phyloP scores from a whole-genome alignment of 495 filamentous ascomycete genomes.

The Xylaria curta region DNA sequence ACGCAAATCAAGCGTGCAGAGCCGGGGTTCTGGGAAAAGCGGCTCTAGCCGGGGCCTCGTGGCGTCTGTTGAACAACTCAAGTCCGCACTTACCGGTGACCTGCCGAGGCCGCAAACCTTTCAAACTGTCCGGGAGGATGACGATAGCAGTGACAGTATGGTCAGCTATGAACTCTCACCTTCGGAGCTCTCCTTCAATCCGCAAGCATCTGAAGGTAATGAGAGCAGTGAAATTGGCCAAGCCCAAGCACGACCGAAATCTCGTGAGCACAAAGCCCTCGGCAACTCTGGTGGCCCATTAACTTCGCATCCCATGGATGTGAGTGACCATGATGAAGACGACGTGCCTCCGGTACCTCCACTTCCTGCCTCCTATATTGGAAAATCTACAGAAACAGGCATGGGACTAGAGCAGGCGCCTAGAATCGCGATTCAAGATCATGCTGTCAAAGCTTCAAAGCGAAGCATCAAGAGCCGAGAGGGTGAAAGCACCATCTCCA shows the following conservation, averaged over 20 bases:
- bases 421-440: constrained; percentile 41
- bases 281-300: constrained; percentile 51
- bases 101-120: constrained; percentile 59
- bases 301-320: constrained; percentile 51
- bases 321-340: constrained; percentile 34
- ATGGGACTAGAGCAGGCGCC: constrained; percentile 26
- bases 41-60: constrained; percentile 68
- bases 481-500: constrained; percentile 45
- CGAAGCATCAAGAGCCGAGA: constrained; percentile 50
- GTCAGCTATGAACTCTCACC: constrained; percentile 61
- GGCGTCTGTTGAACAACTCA: constrained; percentile 87
- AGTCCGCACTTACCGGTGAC: constrained; percentile 58
- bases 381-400: constrained; percentile 33
- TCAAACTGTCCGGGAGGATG: constrained; percentile 40
- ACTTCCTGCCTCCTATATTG: constrained; percentile 39
- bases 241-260: constrained; percentile 43
- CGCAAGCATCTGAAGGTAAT: constrained; percentile 33
- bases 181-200: constrained; percentile 61
- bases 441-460: constrained; percentile 38
- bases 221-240: constrained; percentile 28
- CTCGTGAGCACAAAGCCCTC: constrained; percentile 41
- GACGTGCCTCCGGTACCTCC: constrained; percentile 53
- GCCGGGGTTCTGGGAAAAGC: constrained; percentile 57
- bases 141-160: constrained; percentile 64
- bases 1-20: constrained; percentile 53